These are phyloP conservation scores for Aureobasidium sp. DNA, from an alignment of 2,329 filamentous ascomycete genomes.

Conservation along the genomic window DNA sequence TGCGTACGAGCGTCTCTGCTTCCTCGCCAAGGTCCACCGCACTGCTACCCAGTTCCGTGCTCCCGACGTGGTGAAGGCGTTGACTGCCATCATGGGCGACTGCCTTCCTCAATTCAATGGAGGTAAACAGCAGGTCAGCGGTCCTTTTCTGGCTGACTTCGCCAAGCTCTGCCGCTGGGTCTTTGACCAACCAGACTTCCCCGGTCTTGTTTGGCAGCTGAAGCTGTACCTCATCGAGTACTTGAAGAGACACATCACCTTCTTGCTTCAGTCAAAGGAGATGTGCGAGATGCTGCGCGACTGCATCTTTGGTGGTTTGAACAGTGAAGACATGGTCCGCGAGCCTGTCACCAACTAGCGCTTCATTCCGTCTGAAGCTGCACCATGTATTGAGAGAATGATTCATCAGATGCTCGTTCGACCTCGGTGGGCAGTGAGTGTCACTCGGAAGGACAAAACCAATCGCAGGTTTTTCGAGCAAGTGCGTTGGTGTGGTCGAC, in stretches of 20 bases:
- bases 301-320: neutral
- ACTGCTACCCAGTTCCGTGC: slow-evolving; percentile 5
- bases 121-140: neutral
- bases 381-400: neutral
- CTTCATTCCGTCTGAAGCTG: neutral
- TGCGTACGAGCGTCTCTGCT: neutral
- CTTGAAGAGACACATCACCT: neutral
- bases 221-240: neutral
- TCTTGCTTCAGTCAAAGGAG: neutral
- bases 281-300: slow-evolving; percentile 3
- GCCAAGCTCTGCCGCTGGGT: neutral
- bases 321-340: neutral
- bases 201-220: neutral
- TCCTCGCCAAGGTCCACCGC: neutral
- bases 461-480: neutral
- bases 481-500: neutral
- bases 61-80: neutral
- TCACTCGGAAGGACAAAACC: neutral
- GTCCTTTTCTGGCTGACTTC: neutral
- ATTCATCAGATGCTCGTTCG: neutral
- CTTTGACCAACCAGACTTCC: neutral
- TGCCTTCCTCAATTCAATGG: slow-evolving; percentile 3
- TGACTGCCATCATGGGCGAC: neutral
- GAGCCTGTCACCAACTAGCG: neutral
- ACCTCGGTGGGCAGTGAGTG: neutral